Evolutionary conservation across 106 monocot species (phyloP), one percentile per base, ranked within the genome.

Genomic region (Agapanthus africanus): DNA sequence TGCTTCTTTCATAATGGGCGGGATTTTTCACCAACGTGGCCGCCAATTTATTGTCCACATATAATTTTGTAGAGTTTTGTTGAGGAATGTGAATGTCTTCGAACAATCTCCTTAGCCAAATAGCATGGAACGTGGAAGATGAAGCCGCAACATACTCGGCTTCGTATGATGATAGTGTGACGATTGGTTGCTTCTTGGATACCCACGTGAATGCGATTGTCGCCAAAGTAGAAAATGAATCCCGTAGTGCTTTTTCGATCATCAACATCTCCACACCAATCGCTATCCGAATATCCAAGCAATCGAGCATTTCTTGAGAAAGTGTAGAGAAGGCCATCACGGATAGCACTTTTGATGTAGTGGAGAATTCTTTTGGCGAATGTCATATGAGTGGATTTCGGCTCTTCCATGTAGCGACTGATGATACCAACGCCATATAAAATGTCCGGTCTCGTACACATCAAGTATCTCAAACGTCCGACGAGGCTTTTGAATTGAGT

Each of bases 391-490:
- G 7, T 37, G 1, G 16, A 33, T 14, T n/a, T 21, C 1, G 61
- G 25, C 15, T 16, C 50, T 69, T 69, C 49, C 68, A 72, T 72
- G 44, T 62, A 72, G 11, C 19, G 15, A 47, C 63, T 63, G 27
- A 72, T 28, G 1, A 72, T 22, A n/a, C 63, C 62, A 40, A 72
- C 41, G n/a, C 30, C 59, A 40, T 26, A 72, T 19, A 41, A 18
- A 11, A 70, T 15, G 11, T 27, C 16, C 7, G 72, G 46, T 18
- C 61, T 72, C 31, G 72, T 72, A 30, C 22, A 46, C 8, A 57
- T 63, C 40, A 62, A 40, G 46, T 72, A 69, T 27, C 46, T 28
- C 22, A 72, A 14, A 40, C 61, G 46, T 63, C 72, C 61, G 42
- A 22, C 62, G 21, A 72, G 37, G 42, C 40, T 23, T 40, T 64